phyloP scores from a whole-genome alignment of 805 yeast genomes.

The Jamesozyma rosinii region DNA sequence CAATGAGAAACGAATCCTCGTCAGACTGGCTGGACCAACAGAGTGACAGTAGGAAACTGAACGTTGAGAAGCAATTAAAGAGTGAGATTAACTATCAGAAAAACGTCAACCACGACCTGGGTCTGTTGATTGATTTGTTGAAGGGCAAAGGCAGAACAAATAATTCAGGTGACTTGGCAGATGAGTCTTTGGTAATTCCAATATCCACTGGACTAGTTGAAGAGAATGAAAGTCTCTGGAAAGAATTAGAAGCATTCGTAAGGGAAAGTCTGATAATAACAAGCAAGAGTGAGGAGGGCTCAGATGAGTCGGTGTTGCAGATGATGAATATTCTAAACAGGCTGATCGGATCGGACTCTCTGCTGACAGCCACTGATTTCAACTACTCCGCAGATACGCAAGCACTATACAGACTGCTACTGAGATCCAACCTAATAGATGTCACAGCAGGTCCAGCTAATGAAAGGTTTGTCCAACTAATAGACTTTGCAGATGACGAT shows the following conservation, averaged over 20 bases:
- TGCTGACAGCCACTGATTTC: constrained; percentile 13
- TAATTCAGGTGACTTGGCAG: not conserved
- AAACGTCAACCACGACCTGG: constrained; percentile 14
- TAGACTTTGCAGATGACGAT: constrained; percentile 12
- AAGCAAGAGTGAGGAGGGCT: constrained; percentile 1
- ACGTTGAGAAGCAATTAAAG: not conserved
- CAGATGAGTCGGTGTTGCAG: constrained; percentile 4
- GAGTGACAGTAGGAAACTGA: constrained; percentile 3
- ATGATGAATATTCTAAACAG: constrained; percentile 9
- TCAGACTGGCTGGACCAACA: constrained; percentile 8
- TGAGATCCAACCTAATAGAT: constrained; percentile 5
- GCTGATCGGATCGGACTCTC: constrained; percentile 13
- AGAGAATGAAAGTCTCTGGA: constrained; percentile 8
- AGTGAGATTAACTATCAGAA: constrained; percentile 12
- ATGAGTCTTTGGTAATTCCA: not conserved
- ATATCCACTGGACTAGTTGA: not conserved
- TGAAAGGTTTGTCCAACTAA: constrained; percentile 7
- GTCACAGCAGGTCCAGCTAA: not conserved
- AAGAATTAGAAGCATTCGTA: constrained; percentile 9
- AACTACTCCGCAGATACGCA: not conserved
- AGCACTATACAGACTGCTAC: constrained; percentile 14
- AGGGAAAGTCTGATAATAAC: constrained; percentile 9
- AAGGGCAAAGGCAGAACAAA: constrained; percentile 1
- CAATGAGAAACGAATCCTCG: constrained; percentile 13
- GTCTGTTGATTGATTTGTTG: constrained; percentile 7